Base-by-base conservation (phyloP, 192 early-diverging fungal species). In the Backusella circina region DNA sequence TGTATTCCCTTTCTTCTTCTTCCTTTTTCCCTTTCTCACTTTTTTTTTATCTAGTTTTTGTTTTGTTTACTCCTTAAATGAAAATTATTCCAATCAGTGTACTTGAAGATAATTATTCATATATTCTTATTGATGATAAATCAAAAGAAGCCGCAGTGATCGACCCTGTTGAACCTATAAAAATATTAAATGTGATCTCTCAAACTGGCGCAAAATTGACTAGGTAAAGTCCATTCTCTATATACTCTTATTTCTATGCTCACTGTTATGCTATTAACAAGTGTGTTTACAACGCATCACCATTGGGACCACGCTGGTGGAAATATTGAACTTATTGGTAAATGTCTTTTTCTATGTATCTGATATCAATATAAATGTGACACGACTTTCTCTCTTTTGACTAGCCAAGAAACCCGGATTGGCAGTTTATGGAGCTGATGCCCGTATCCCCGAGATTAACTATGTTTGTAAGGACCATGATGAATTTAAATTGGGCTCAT, bases 281-380 rank as follows among this genome's bases (percentile, higher is more conserved):
- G 85, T 26, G 82, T 93, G n/a, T 87, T 93, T 69, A 90, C 89
- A 32, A 96, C 95, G 21, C 97, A 98, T 84, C 95, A 98, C 81
- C 96, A 97, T 78, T 80, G 79, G 77, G 97, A 99, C 82, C 97
- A 99, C 76, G 79, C 94, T 30, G 93, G 90, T 44, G 95, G 95
- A 35, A 96, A 96, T 78, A 79, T 75, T 37, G 82, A 87, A 54
- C 70, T 95, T 36, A 76, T 91, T 6, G 78, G 78, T 75, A 79
- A 71, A 66, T 35, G 32, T 38, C 2, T 6, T 23, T 12, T n/a
- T 37, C 26, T 69, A 4, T 69, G 9, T 13, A 65, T 32, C 6
- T 67, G 33, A 67, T 32, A 36, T n/a, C 35, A 35, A 36, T 31
- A 21, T 47, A 23, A 70, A n/a, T 7, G 31, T 70, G 16, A 51